Base-by-base conservation (phyloP, 495 filamentous ascomycete genomes). In the Thermochaetoides thermophila region DNA sequence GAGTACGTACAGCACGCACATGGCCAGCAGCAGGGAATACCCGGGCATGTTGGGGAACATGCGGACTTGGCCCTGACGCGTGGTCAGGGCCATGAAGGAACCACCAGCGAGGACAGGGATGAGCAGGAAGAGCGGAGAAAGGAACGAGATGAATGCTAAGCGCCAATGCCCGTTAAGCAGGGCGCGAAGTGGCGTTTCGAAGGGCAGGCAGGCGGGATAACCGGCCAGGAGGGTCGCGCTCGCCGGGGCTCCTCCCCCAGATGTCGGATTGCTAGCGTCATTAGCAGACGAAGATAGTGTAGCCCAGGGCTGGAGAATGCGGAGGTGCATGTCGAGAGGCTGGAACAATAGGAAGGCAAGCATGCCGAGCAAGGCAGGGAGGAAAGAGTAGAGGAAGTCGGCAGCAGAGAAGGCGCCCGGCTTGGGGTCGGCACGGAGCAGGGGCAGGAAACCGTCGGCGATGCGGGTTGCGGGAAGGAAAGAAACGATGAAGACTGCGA, bases 341-440 rank as follows among this genome's bases (percentile, higher is more conserved):
- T 86, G 80, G 61, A 80, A 81, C 35, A 68, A 58, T 27, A 93
- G 76, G 56, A 81, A 85, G 16, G 85, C 53, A 17, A 83, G 35
- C 44, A 79, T 78, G 14, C 79, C 85, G 11, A 91, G 62, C 2
- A 84, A 37, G 1, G 76, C 73, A 0, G 85, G 85, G 32, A 94
- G 41, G 50, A 94, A 89, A 50, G 73, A 76, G 63, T 82, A 93
- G 31, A 91, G 56, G 60, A 94, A 93, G 55, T 91, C 79, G 29
- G 84, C 81, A 2, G 81, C 58, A 4, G 82, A 89, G 50, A 86
- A 94, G 21, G 77, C 82, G 21, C 58, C 60, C 0, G 56, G 44
- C 9, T 64, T 67, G 5, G 81, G 75, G 1, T 64, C 60, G 0
- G 79, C 71, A 4, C 60, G 57, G 2, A 92, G 54, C 15, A 59